Percentiles rank a stretch among this genome's conserved stretches.
Evolutionary conservation across 352 stramenopile genomes (phyloP).

Genomic region (Pilasporangium apinafurcum): DNA sequence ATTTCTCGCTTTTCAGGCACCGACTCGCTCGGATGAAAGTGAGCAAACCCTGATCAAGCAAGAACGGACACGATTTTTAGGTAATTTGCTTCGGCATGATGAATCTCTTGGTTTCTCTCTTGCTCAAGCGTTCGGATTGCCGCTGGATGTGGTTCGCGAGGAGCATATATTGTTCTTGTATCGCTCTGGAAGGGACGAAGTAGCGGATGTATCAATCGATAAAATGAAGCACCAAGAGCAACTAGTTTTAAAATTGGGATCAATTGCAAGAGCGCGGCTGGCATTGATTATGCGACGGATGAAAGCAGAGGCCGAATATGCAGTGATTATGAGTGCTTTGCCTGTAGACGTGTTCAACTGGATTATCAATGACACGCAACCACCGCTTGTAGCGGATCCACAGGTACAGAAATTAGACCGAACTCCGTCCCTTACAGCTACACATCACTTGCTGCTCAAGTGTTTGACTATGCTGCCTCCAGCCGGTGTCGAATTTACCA

Average conservation of each 20-base stretch:
- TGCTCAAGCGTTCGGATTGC: constrained; percentile 64
- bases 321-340: constrained; percentile 74
- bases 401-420: constrained; percentile 59
- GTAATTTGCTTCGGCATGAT: constrained; percentile 63
- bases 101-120: constrained; percentile 56
- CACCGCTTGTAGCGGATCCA: constrained; percentile 46
- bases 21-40: no score
- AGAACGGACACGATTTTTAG: constrained; percentile 61
- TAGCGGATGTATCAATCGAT: constrained; percentile 63
- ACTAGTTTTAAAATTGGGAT: constrained; percentile 47
- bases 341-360: constrained; percentile 74
- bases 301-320: constrained; percentile 68
- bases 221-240: constrained; percentile 62
- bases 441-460: constrained; percentile 62
- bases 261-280: constrained; percentile 64
- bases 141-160: constrained; percentile 70
- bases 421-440: constrained; percentile 72
- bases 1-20: constrained; percentile 22
- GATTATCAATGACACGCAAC: constrained; percentile 48
- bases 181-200: constrained; percentile 60
- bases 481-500: constrained; percentile 46
- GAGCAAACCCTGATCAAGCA: constrained; percentile 23
- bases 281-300: constrained; percentile 72
- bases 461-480: constrained; percentile 49
- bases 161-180: constrained; percentile 81